Conservation (phyloP, 306 rosid genomes). For the Trifolium repens region DNA sequence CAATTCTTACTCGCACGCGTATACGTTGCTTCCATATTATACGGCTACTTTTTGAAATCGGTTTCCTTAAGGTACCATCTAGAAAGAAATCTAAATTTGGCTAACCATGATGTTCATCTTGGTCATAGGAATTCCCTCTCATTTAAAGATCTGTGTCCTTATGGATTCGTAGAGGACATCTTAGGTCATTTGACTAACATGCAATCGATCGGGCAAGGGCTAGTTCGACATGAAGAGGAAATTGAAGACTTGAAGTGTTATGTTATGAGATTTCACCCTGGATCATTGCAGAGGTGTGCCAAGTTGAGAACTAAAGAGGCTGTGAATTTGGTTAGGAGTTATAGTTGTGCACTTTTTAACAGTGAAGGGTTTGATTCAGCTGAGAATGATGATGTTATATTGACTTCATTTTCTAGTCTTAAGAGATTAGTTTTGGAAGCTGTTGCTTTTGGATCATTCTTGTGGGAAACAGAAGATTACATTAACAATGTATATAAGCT, state of each 20-base stretch:
- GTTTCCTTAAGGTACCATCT: slow-evolving; percentile 71
- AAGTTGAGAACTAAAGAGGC: slow-evolving; percentile 84
- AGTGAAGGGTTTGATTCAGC: slow-evolving; percentile 48
- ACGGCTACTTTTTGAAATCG: slow-evolving; percentile 90
- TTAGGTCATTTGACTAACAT: slow-evolving; percentile 48
- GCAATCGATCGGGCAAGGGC: slow-evolving; percentile 48
- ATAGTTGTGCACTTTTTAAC: slow-evolving; percentile 74
- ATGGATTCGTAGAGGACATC: slow-evolving; percentile 55
- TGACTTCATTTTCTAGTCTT: slow-evolving; percentile 86
- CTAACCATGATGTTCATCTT: slow-evolving; percentile 53
- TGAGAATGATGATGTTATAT: slow-evolving; percentile 64
- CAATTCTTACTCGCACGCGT: slow-evolving; percentile 60
- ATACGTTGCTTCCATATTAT: slow-evolving; percentile 80
- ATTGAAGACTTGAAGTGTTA: slow-evolving; percentile 64
- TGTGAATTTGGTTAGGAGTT: slow-evolving; percentile 67
- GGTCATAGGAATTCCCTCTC: slow-evolving; percentile 50
- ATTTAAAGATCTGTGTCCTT: slow-evolving; percentile 49
- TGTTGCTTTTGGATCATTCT: slow-evolving; percentile 92
- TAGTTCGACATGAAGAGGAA: slow-evolving; percentile 49
- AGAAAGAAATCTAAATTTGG: slow-evolving; percentile 59
- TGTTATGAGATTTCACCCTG: slow-evolving; percentile 67
- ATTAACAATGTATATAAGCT: slow-evolving; percentile 76
- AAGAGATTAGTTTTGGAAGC: slow-evolving; percentile 96
- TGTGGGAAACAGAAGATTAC: slow-evolving; percentile 94
- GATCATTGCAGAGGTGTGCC: slow-evolving; percentile 78